phyloP scores from a whole-genome alignment of 257 asterid species.

The Leptodermis oblonga region DNA sequence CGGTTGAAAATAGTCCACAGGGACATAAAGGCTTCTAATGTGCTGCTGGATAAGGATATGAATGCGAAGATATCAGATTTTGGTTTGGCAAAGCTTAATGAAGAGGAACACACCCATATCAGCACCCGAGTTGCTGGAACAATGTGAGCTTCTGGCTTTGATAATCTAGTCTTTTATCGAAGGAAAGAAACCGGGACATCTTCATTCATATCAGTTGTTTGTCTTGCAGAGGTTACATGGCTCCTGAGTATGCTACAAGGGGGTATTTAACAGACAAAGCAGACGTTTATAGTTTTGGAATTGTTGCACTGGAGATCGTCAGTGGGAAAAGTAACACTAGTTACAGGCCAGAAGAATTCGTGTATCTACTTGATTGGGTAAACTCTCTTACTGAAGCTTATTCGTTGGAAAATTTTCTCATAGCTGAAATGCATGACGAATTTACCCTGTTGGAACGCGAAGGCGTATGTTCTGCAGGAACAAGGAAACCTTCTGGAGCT shows the following conservation, averaged over 20 bases:
- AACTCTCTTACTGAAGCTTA: neutral
- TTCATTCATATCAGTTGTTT: neutral
- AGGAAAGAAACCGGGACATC: neutral
- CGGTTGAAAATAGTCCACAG: constrained; percentile 43
- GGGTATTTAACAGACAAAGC: constrained; percentile 53
- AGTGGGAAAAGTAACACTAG: constrained; percentile 49
- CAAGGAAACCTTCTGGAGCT: constrained; percentile 81
- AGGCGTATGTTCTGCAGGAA: constrained; percentile 88
- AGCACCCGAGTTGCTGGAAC: constrained; percentile 52
- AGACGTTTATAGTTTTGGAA: constrained; percentile 45
- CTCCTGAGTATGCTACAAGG: constrained; percentile 50
- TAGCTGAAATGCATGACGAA: neutral
- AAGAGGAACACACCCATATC: constrained; percentile 46
- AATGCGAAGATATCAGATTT: constrained; percentile 45
- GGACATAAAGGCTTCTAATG: constrained; percentile 43
- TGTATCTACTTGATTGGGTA: constrained; percentile 53
- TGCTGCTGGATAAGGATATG: constrained; percentile 41
- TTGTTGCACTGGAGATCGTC: constrained; percentile 43
- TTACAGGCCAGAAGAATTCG: constrained; percentile 51
- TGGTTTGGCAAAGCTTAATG: constrained; percentile 46
- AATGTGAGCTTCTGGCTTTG: constrained; percentile 19
- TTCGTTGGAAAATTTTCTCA: too few species aligned
- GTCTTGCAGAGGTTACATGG: constrained; percentile 41
- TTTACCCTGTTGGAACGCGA: constrained; percentile 1
- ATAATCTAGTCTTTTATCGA: neutral